Base-by-base conservation (phyloP, 2,329 filamentous ascomycete genomes). In the Penicillium sumatraense region DNA sequence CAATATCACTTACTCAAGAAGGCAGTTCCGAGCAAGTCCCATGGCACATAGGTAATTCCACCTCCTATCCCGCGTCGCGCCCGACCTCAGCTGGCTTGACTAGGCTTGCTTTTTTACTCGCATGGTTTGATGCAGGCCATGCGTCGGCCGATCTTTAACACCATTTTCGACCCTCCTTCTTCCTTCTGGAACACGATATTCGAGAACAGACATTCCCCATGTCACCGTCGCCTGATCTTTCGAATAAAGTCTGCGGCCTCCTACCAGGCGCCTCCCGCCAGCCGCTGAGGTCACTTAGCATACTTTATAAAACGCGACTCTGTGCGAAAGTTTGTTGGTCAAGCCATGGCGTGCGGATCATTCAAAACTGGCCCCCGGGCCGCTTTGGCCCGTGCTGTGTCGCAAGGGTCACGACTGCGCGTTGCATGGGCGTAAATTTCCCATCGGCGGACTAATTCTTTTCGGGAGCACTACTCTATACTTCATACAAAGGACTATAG, bases 271-370 rank as follows among this genome's bases (percentile, higher is more conserved):
- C 57, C 57, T 64, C 56, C 60, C 58, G 58, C 38, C 48, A 44
- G 61, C 60, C 58, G 48, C 60, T 58, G 56, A 60, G 47, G 53
- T 64, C 61, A 64, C 51, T n/a, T n/a, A 24, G 33, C 48, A 47
- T 44, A 40, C 35, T 27, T 56, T 23, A 29, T 9, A 27, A 27
- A 44, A 16, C 29, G 13, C 27, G 38, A 46, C 16, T 26, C 29
- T 21, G 33, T 27, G 47, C 52, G 24, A 49, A 46, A 36, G 45
- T 49, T 53, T 46, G 29, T 40, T 13, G 38, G 45, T 20, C 29
- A 45, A 41, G 55, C 59, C 57, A 53, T 51, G 60, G 60, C 60
- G 53, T 54, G 58, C 26, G 49, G 60, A 56, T 63, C 60, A 49
- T 29, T 18, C 33, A 40, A 41, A 56, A 58, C 13, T 31, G 51